phyloP scores from a whole-genome alignment of 176 grass and related monocot genomes.

The Cenchrus americanus region DNA sequence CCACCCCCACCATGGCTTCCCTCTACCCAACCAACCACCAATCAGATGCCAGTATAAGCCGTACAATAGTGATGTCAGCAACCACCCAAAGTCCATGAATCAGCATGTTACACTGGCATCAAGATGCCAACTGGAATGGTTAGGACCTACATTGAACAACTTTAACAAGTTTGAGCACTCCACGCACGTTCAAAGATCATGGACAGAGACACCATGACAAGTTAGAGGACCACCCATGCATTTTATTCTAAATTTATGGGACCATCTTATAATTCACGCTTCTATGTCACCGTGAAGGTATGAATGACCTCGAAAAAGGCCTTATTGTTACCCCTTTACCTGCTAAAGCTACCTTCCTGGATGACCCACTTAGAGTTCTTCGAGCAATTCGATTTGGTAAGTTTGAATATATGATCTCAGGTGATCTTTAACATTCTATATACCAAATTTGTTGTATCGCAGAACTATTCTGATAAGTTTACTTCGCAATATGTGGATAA shows the following conservation, averaged over 20 bases:
- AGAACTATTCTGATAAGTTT: conserved; percentile 13
- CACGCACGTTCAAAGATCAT: background rate
- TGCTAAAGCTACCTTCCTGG: conserved; percentile 87
- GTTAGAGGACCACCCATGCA: background rate
- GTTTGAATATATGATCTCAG: background rate
- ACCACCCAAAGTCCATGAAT: no score
- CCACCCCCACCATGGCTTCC: no score
- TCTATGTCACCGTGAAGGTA: conserved; percentile 57
- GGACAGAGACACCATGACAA: background rate
- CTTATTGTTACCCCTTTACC: conserved; percentile 86
- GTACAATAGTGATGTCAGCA: no score
- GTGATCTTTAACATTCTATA: conserved; percentile 32
- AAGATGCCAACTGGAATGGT: no score
- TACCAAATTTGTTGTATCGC: background rate
- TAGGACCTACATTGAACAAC: no score
- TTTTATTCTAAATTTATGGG: background rate
- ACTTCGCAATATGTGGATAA: conserved; percentile 11
- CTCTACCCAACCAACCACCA: no score
- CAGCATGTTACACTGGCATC: no score
- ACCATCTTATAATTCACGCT: conserved; percentile 25
- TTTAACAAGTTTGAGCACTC: no score
- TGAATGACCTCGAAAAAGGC: conserved; percentile 73
- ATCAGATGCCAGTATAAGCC: no score
- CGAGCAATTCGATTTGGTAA: conserved; percentile 96
- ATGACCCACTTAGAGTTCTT: conserved; percentile 97